phyloP scores from a whole-genome alignment of 2,329 filamentous ascomycete genomes.

The Fusarium sp. region DNA sequence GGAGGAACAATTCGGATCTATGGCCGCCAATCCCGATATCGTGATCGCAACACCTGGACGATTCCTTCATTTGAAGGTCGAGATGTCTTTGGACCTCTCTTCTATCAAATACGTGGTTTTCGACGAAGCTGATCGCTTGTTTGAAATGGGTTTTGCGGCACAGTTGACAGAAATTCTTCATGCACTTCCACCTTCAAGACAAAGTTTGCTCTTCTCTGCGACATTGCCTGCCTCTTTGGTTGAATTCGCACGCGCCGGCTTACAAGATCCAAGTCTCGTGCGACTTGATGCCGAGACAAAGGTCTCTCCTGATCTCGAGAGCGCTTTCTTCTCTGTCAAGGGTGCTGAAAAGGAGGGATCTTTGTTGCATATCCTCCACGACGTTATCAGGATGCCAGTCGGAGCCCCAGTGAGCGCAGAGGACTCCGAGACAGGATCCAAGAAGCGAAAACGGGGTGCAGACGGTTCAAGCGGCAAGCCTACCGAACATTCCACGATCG shows the following conservation, averaged over 20 bases:
- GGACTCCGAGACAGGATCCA: slow-evolving; percentile 57
- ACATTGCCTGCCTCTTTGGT: slow-evolving; percentile 94
- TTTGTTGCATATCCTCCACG: slow-evolving; percentile 85
- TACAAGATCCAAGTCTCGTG: slow-evolving; percentile 91
- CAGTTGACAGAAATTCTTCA: slow-evolving; percentile 94
- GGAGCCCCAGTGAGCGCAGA: slow-evolving; percentile 65
- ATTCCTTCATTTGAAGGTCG: slow-evolving; percentile 95
- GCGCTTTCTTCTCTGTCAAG: slow-evolving; percentile 93
- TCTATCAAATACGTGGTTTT: slow-evolving; percentile 96
- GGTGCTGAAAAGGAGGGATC: slow-evolving; percentile 93
- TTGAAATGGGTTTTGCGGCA: slow-evolving; percentile 97
- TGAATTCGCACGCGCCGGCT: slow-evolving; percentile 91
- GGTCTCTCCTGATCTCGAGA: slow-evolving; percentile 94
- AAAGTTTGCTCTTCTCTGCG: slow-evolving; percentile 94
- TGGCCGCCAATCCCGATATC: slow-evolving; percentile 96
- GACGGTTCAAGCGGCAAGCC: slow-evolving; percentile 69
- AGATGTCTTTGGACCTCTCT: slow-evolving; percentile 92
- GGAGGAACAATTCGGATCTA: slow-evolving; percentile 92
- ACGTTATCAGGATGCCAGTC: slow-evolving; percentile 90
- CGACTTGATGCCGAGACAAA: slow-evolving; percentile 95
- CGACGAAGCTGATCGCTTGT: slow-evolving; percentile 94
- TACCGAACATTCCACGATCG: slow-evolving; percentile 90
- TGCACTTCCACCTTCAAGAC: slow-evolving; percentile 81
- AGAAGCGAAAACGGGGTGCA: slow-evolving; percentile 76
- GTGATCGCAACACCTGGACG: slow-evolving; percentile 96